Evolutionary conservation across 164 flowering plant genomes (phyloP).

Genomic region (Stephania cephalantha): DNA sequence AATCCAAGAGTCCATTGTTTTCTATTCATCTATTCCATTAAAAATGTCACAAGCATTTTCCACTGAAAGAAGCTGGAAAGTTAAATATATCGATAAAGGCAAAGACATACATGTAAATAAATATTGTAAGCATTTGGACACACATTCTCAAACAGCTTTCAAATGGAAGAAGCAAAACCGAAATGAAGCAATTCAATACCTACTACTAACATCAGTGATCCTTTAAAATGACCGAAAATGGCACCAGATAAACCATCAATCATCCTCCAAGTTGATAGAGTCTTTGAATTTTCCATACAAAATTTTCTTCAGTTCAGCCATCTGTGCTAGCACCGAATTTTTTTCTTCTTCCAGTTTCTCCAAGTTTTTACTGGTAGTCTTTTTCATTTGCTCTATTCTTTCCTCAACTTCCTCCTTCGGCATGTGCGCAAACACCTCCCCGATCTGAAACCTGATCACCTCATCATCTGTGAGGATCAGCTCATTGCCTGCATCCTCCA

Average conservation of each 20-base stretch:
- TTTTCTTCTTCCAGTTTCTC: conserved; percentile 85
- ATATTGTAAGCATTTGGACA: neutral
- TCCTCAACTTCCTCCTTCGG: conserved; percentile 82
- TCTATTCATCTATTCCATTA: too few species aligned
- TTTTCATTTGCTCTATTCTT: conserved; percentile 75
- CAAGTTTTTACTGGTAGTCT: conserved; percentile 48
- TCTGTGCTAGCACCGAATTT: conserved; percentile 58
- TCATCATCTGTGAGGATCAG: conserved; percentile 93
- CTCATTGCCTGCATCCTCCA: conserved; percentile 95
- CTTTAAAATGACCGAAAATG: neutral
- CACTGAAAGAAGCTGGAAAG: too few species aligned
- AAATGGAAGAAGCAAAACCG: too few species aligned
- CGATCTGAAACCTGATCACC: conserved; percentile 74
- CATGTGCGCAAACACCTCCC: conserved; percentile 92
- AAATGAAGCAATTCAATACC: too few species aligned
- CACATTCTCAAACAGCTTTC: neutral
- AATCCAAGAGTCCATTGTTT: too few species aligned
- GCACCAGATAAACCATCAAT: conserved; percentile 21
- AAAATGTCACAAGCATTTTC: too few species aligned
- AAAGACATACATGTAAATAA: neutral
- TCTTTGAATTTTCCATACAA: conserved; percentile 88
- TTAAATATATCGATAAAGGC: too few species aligned
- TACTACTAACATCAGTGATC: neutral
- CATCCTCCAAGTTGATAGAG: conserved; percentile 95
- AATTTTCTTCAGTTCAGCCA: conserved; percentile 85